Evolutionary conservation across 345 rosid genomes (phyloP), one percentile per base, ranked within the genome.

Genomic region (Erodium maritimum): DNA sequence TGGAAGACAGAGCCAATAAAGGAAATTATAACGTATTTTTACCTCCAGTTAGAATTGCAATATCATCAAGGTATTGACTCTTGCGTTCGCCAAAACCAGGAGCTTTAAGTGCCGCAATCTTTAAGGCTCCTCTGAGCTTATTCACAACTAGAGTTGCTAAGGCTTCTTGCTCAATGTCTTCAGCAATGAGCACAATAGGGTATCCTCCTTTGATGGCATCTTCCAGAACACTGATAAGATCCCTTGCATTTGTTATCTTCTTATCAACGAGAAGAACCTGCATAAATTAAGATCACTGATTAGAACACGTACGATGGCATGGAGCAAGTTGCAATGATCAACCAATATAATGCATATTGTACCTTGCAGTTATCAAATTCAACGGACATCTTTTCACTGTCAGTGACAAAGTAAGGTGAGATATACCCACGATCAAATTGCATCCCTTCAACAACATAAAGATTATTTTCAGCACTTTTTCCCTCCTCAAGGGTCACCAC

Each of bases 401-500:
- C 97, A 1, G 97, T 94, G 8, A 94, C 97, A 57, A 94, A 94
- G 78, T 90, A 94, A 18, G 99, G 99, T 24, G 99, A 94, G 67
- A 90, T 87, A 61, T 94, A 94, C 62, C 99, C 99, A 6, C 97
- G 95, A 23, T 94, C 99, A 71, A 94, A 94, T 60, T 94, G 99
- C 99, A 90, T 94, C 67, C 99, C 99, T 75, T 94, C 99, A 42
- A 94, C 99, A 19, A 90, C 97, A 72, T 94, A 94, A 23, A 94
- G 97, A 45, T 69, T 80, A 75, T 94, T 94, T 34, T 94, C 99
- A 0, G 99, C 96, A 58, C 99, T 90, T 80, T 83, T 94, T 13
- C 99, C 99, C 81, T 94, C 97, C 72, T 94, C 99, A 56, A 94
- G 91, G 20, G 97, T 94, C 50, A 94, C 91, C 59, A 88, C 97